Conservation (phyloP, 306 rosid genomes). For the Medicago truncatula region MtrunA17r5.0-ANR NC_053042.1:12523501-12524000, state of each 20-base stretch:
- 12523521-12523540: neutral
- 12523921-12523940: slow-evolving; percentile 19
- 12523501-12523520: neutral
- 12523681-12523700: neutral
- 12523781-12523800: slow-evolving; percentile 42
- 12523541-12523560: neutral
- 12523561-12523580: slow-evolving; percentile 7
- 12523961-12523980: neutral
- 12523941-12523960: slow-evolving; percentile 11
- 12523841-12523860: slow-evolving; percentile 47
- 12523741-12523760: slow-evolving; percentile 22
- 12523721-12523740: slow-evolving; percentile 5
- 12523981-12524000: neutral
- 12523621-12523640: slow-evolving; percentile 19
- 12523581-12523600: slow-evolving; percentile 1
- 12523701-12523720: neutral
- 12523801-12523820: slow-evolving; percentile 39
- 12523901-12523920: slow-evolving; percentile 37
- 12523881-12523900: slow-evolving; percentile 55
- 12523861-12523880: slow-evolving; percentile 42
- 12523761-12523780: slow-evolving; percentile 54
- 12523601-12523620: neutral
- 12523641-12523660: slow-evolving; percentile 16
- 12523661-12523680: slow-evolving; percentile 14
- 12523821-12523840: slow-evolving; percentile 37